Conservation (phyloP, 75 land plant genomes). For the Pinus taeda region DNA sequence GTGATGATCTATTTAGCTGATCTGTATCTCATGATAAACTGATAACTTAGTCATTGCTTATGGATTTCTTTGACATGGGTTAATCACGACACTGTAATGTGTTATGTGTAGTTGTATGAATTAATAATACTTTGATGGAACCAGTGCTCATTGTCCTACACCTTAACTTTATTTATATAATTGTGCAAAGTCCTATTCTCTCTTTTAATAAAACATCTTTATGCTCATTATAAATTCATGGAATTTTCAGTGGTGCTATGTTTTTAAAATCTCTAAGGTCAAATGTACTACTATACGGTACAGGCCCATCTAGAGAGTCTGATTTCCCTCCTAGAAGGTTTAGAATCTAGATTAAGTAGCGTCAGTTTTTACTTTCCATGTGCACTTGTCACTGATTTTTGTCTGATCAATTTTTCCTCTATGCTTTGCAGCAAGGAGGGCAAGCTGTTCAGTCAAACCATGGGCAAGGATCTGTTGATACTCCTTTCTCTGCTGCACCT, state of each 20-base stretch:
- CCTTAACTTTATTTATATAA: not conserved
- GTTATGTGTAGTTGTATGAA: no score
- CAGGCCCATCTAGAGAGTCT: not conserved
- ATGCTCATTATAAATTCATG: not conserved
- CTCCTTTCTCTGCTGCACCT: conserved; percentile 6
- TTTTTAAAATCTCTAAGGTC: not conserved
- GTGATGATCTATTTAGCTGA: no score
- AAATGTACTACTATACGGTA: not conserved
- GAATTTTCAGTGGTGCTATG: not conserved
- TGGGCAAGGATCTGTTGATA: conserved; percentile 10
- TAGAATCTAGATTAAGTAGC: not conserved
- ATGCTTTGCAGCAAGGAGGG: conserved; percentile 7
- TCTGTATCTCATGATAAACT: no score
- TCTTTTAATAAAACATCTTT: not conserved
- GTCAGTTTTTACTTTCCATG: not conserved
- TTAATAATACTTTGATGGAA: not conserved
- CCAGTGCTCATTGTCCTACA: not conserved
- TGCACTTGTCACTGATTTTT: not conserved
- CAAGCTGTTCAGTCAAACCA: conserved; percentile 12
- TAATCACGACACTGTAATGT: no score
- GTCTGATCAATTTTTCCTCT: not conserved
- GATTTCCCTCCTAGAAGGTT: not conserved
- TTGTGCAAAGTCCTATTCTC: not conserved
- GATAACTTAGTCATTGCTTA: no score
- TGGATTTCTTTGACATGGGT: no score